Conservation (phyloP, 768 basidiomycete species). For the Kwoniella dejecticola region DNA sequence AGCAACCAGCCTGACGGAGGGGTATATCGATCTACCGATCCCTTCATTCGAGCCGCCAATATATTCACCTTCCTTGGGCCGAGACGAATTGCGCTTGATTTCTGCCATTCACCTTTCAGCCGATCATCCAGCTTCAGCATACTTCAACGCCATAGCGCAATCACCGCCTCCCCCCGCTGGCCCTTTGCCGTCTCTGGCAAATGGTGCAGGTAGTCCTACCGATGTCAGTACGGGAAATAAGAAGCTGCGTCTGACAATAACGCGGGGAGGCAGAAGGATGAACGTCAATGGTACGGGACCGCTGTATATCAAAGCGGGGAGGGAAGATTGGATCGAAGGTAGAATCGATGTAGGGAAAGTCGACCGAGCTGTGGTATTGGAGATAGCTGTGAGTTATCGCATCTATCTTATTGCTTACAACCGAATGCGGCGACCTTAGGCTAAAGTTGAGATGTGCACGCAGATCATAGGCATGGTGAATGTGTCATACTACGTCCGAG, state of each 20-base stretch:
- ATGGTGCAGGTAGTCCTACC: background rate
- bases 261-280: constrained; percentile 29
- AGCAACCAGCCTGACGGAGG: background rate
- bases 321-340: constrained; percentile 39
- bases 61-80: constrained; percentile 39
- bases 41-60: constrained; percentile 36
- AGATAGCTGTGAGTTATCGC: constrained; percentile 39
- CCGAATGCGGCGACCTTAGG: background rate
- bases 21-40: constrained; percentile 28
- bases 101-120: constrained; percentile 46
- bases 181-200: background rate
- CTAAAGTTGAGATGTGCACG: background rate
- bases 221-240: constrained; percentile 35
- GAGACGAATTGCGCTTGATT: constrained; percentile 43
- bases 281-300: constrained; percentile 43
- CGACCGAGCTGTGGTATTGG: constrained; percentile 39
- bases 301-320: constrained; percentile 29
- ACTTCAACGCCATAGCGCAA: constrained; percentile 35
- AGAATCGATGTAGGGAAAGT: constrained; percentile 43
- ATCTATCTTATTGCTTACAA: background rate
- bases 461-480: constrained; percentile 43
- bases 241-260: constrained; percentile 35
- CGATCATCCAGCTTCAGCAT: constrained; percentile 44
- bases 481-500: constrained; percentile 45
- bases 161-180: constrained; percentile 15